These are phyloP conservation scores for Glycine tomentella DNA, from an alignment of 306 rosid species.

Conservation along the genomic window DNA sequence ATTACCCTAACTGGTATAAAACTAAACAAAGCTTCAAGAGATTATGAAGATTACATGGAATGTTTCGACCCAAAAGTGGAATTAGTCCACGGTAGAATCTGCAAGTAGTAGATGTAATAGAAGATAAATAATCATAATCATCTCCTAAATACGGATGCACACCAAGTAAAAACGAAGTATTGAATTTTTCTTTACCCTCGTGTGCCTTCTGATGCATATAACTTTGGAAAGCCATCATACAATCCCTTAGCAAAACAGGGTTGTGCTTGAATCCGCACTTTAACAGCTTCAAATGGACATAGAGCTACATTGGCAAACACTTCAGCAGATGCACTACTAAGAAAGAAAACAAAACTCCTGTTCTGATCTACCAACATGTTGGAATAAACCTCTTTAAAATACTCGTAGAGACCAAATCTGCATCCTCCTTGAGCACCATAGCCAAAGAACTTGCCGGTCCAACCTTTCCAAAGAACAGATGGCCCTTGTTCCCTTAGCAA, in stretches of 20 bases:
- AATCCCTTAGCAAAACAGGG: slow-evolving; percentile 59
- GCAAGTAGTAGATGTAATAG: slow-evolving; percentile 45
- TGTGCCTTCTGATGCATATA: slow-evolving; percentile 63
- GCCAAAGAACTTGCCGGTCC: slow-evolving; percentile 67
- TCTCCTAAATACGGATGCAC: slow-evolving; percentile 21
- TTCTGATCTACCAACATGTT: slow-evolving; percentile 50
- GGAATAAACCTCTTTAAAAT: slow-evolving; percentile 60
- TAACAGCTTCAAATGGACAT: slow-evolving; percentile 69
- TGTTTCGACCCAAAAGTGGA: slow-evolving; percentile 71
- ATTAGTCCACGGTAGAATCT: slow-evolving; percentile 71
- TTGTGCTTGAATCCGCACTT: slow-evolving; percentile 69
- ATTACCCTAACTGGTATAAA: slow-evolving; percentile 23
- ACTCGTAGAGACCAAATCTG: slow-evolving; percentile 69
- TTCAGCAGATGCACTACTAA: slow-evolving; percentile 68
- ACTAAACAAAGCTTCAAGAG: slow-evolving; percentile 36
- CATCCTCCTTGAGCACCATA: slow-evolving; percentile 72
- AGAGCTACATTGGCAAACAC: slow-evolving; percentile 67
- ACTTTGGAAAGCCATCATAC: slow-evolving; percentile 65
- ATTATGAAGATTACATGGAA: slow-evolving; percentile 65
- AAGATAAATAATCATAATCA: slow-evolving; percentile 44
- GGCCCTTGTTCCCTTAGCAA: slow-evolving; percentile 68
- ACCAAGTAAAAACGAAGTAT: slow-evolving; percentile 34
- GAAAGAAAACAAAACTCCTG: slow-evolving; percentile 56
- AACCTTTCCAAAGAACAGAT: slow-evolving; percentile 67
- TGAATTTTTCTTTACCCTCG: slow-evolving; percentile 53